phyloP scores from a whole-genome alignment of 352 stramenopile genomes.

The Phytophthora niederhauseri region DNA sequence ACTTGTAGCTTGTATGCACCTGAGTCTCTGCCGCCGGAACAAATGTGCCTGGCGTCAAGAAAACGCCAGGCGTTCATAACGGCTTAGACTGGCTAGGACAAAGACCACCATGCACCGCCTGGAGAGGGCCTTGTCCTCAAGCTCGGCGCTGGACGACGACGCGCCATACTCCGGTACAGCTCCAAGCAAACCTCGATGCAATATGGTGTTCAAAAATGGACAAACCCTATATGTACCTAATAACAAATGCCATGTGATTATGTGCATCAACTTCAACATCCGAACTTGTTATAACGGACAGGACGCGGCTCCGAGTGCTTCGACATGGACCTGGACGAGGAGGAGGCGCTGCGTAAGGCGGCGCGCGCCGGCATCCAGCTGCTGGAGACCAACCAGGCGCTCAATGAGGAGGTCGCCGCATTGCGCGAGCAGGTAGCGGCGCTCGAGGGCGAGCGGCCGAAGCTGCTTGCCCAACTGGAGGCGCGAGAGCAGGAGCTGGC shows the following conservation, averaged over 20 bases:
- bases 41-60: conserved; percentile 14
- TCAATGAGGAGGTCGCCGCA: conserved; percentile 62
- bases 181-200: neutral
- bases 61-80: conserved; percentile 25
- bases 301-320: conserved; percentile 40
- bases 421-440: conserved; percentile 63
- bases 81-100: conserved; percentile 1
- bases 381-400: conserved; percentile 75
- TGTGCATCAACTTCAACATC: neutral
- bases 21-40: conserved; percentile 14
- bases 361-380: conserved; percentile 74
- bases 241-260: conserved; percentile 16
- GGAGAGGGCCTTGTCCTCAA: conserved; percentile 27
- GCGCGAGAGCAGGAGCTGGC: conserved; percentile 46
- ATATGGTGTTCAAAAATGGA: neutral
- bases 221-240: conserved; percentile 1
- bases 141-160: conserved; percentile 31
- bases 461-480: conserved; percentile 48
- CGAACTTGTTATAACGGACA: conserved; percentile 23
- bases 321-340: conserved; percentile 54
- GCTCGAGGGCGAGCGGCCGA: conserved; percentile 56
- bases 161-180: conserved; percentile 25
- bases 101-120: conserved; percentile 28
- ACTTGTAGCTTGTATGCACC: conserved; percentile 11
- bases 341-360: conserved; percentile 68